Evolutionary conservation across 495 filamentous ascomycete species (phyloP), one percentile per base, ranked within the genome.

Genomic region (Aspergillus panamensis): DNA sequence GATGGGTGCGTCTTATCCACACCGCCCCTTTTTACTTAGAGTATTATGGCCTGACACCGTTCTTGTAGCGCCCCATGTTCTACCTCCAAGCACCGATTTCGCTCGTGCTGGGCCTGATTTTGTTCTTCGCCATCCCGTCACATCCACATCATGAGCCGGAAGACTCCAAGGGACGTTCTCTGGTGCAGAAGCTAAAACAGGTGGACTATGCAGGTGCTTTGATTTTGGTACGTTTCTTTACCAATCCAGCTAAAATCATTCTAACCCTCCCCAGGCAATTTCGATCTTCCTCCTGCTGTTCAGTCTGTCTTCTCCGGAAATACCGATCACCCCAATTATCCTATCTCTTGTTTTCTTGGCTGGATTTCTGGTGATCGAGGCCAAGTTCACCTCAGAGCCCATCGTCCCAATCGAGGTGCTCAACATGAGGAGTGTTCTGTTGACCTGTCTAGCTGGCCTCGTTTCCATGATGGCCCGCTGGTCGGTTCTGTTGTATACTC

Each of bases 391-490:
- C 1, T 55, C 59, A 1, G 82, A 89, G 29, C 89, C 89, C 12
- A 83, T 93, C 63, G 83, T 93, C 53, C 89, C 89, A 0, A 70
- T 90, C 20, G 43, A 73, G 4, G 72, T 92, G 9, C 76, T 92
- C 37, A 73, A 73, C 35, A 84, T 83, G 48, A 81, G 85, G 14
- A 84, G 82, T 30, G 83, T 86, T 2, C 69, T 91, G 2, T 65
- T 90, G 10, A 86, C 84, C 9, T 91, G 87, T 62, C 49, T 91
- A 14, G 77, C 84, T 1, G 87, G 88, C 39, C 75, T 88, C 0
- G 80, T 82, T 29, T 80, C 88, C 63, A 91, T 91, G 88, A 83
- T 87, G 69, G 78, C 86, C 6, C 84, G 89, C 40, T 92, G 87
- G 88, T 73, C 77, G 5, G 79, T 92, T n/a, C 73, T 93, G 7